phyloP scores from a whole-genome alignment of 345 rosid genomes.

The Kernera saxatilis region DNA sequence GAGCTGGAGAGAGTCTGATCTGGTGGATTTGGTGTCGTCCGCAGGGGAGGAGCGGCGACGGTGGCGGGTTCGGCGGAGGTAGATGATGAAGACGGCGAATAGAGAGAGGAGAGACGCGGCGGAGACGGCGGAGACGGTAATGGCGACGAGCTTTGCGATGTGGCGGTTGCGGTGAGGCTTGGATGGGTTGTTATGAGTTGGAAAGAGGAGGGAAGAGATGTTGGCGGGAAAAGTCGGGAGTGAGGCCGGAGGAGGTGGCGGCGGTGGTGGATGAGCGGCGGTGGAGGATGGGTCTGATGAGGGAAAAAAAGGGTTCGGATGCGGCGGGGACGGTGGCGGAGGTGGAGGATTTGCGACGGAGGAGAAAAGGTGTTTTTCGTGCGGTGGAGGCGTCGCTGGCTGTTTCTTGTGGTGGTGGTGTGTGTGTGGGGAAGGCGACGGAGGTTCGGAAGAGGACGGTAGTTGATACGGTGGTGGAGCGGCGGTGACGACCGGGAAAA shows the following conservation, averaged over 20 bases:
- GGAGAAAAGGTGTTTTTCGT: conserved; percentile 50
- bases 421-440: conserved; percentile 33
- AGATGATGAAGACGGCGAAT: conserved; percentile 33
- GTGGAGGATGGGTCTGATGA: conserved; percentile 25
- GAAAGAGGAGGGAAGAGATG: conserved; percentile 70
- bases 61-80: conserved; percentile 41
- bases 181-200: conserved; percentile 34
- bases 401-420: conserved; percentile 32
- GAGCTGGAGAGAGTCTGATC: conserved; percentile 55
- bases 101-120: conserved; percentile 45
- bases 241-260: conserved; percentile 41
- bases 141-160: conserved; percentile 34
- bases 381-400: conserved; percentile 23
- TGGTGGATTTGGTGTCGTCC: conserved; percentile 36
- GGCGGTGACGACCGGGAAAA: conserved; percentile 37
- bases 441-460: conserved; percentile 22
- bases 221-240: conserved; percentile 85
- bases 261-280: conserved; percentile 26
- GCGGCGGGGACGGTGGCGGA: conserved; percentile 28
- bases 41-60: conserved; percentile 24
- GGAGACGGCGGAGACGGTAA: conserved; percentile 51
- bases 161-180: conserved; percentile 27
- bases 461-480: conserved; percentile 44
- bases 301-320: conserved; percentile 45
- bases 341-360: conserved; percentile 26